Evolutionary conservation across 192 early-diverging fungal genomes (phyloP), one percentile per base, ranked within the genome.

Genomic region (Phycomyces nitens): DNA sequence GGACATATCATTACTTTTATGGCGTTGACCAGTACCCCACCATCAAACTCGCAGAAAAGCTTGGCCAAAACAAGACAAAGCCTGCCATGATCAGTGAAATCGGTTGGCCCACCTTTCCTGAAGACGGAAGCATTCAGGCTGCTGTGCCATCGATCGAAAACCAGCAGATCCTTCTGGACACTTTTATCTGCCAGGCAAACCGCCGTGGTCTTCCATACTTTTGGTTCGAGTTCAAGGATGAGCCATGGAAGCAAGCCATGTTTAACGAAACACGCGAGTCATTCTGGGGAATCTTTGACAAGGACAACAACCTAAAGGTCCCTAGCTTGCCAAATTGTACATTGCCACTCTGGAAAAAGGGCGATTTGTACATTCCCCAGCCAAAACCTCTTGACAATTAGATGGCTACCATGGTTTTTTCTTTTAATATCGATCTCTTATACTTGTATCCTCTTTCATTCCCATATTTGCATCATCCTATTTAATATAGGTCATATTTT

Each of bases 151-250:
- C 66, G 43, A 11, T 77, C 7, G 59, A 58, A 34, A 72, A 77
- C 54, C 14, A 72, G 38, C 66, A 77, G 24, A 69, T 53, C 0
- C 52, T 77, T 42, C 50, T 77, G 44, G 67, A 72, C 42, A 62
- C 62, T 0, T 77, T 69, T 55, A 56, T 77, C 5, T 77, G 75
- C 41, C 56, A 72, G 14, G 75, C 75, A 14, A 77, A 72, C 22
- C 34, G 18, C 0, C 50, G 26, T 10, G 55, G 59, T 9, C 34
- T 77, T 9, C 75, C 75, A 20, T 77, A 75, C 42, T 79, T 70
- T 51, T 79, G 63, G 44, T 79, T 79, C 40, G 77, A 79, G 59
- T 74, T 75, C 70, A 72, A 71, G 60, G 77, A 79, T 65, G 73
- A 71, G 14, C 77, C 77, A 22, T 79, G 77, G 77, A 79, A 79